Evolutionary conservation across 1,284 basidiomycete genomes (phyloP), one percentile per base, ranked within the genome.

Genomic region (Naganishia liquefaciens): DNA sequence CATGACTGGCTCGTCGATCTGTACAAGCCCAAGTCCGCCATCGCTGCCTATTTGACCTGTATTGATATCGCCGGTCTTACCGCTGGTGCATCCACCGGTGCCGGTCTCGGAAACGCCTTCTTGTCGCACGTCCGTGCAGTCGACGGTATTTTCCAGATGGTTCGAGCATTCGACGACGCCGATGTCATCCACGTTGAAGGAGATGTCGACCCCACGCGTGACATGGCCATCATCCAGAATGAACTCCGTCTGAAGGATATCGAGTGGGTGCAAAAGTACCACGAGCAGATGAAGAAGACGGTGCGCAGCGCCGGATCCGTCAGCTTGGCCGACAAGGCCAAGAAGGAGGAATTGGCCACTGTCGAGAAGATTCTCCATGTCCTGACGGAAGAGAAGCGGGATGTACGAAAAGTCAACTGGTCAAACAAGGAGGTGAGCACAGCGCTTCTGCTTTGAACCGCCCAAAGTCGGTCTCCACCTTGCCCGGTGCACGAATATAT

Each of bases 111-210:
- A 53, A 99, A 99, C 78, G 88, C 93, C 49, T 99, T 99, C 84
- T 82, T 99, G 80, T 93, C 92, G 39, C 93, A 99, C 79, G 95
- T 99, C 55, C 89, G 96, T 67, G 90, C 95, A 27, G 96, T 99
- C 69, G 96, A 99, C 77, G 96, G 96, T 76, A 99, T 99, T 78
- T 99, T 99, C 85, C 96, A 99, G 80, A 88, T 98, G 69, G 88
- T 99, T 64, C 91, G 96, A 72, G 93, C 94, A 7, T 99, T 99
- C 77, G 95, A 98, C 76, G 96, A 99, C 74, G 90, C 93, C 42
- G 96, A 99, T 76, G 93, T 99, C 76, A 98, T 92, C 71, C 96
- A 99, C 80, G 96, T 99, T 73, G 96, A 99, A 80, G 96, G 96
- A 61, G 96, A 99, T 71, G 93, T 99, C 66, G 84, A 99, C 80